phyloP scores from a whole-genome alignment of 768 basidiomycete genomes.

The Tulasnella sp. region DNA sequence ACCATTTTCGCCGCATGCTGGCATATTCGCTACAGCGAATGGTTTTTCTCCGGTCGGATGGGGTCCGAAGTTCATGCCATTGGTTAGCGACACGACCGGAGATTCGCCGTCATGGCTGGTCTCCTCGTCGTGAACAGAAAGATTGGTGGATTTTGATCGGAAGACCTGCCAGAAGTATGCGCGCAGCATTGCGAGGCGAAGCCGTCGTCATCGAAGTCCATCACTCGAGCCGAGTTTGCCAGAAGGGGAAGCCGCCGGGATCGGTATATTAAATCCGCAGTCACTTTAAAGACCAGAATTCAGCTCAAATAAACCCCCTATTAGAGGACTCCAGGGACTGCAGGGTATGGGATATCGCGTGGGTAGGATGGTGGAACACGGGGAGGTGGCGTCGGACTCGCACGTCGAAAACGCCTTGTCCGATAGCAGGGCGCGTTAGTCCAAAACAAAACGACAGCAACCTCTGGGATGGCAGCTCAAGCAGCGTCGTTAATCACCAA shows the following conservation, averaged over 20 bases:
- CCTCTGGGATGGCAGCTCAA: not conserved
- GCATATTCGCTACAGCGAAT: not conserved
- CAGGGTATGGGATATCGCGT: too few species aligned
- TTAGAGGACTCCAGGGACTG: too few species aligned
- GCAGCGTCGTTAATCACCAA: conserved; percentile 41
- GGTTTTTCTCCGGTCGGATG: not conserved
- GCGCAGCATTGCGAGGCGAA: not conserved
- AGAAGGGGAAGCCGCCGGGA: not conserved
- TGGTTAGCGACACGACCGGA: not conserved
- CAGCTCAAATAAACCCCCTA: not conserved
- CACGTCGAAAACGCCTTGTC: not conserved
- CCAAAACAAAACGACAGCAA: conserved; percentile 8
- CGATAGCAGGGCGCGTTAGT: not conserved
- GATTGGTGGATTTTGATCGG: not conserved
- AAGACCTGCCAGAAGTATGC: not conserved
- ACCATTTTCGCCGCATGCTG: not conserved
- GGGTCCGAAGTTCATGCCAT: not conserved
- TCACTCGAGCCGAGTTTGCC: not conserved
- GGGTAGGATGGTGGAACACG: too few species aligned
- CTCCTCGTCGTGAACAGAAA: not conserved
- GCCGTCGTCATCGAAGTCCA: not conserved
- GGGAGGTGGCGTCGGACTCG: not conserved
- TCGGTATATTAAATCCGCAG: not conserved
- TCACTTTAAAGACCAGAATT: not conserved
- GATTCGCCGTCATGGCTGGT: not conserved